Evolutionary conservation across 768 basidiomycete species (phyloP).

Genomic region (Gloeostereum incarnatum): DNA sequence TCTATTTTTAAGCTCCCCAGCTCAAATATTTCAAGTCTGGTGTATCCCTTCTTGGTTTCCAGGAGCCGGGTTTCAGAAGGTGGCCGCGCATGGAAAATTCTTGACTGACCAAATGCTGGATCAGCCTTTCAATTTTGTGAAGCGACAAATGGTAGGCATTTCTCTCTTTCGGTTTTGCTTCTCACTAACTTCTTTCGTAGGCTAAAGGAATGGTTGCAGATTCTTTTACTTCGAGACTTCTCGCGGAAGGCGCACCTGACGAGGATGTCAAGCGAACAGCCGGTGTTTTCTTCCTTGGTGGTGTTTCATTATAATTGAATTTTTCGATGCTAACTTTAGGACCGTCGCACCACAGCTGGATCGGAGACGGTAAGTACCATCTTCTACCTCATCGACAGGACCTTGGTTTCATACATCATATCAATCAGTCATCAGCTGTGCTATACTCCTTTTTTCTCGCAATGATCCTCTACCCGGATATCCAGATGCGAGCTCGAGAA

Average conservation of each 20-base stretch:
- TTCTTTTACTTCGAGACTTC: neutral
- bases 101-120: constrained; percentile 11
- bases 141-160: constrained; percentile 11
- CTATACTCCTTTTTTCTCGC: constrained; percentile 11
- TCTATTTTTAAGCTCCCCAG: neutral
- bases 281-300: neutral
- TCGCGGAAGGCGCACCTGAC: neutral
- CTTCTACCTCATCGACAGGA: neutral
- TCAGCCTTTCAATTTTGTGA: constrained; percentile 13
- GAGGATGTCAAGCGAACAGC: neutral
- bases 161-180: neutral
- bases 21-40: neutral
- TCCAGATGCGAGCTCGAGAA: constrained; percentile 12
- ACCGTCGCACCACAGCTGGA: neutral
- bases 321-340: neutral
- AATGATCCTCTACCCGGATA: constrained; percentile 12
- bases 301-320: neutral
- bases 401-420: neutral
- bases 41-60: constrained; percentile 21
- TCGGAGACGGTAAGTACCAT: neutral
- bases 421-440: neutral
- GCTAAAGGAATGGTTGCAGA: neutral
- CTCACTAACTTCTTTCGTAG: too few species aligned
- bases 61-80: constrained; percentile 16
- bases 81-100: constrained; percentile 8